Conservation (phyloP, 768 basidiomycete species). For the Pleurotus citrinopileatus region DNA sequence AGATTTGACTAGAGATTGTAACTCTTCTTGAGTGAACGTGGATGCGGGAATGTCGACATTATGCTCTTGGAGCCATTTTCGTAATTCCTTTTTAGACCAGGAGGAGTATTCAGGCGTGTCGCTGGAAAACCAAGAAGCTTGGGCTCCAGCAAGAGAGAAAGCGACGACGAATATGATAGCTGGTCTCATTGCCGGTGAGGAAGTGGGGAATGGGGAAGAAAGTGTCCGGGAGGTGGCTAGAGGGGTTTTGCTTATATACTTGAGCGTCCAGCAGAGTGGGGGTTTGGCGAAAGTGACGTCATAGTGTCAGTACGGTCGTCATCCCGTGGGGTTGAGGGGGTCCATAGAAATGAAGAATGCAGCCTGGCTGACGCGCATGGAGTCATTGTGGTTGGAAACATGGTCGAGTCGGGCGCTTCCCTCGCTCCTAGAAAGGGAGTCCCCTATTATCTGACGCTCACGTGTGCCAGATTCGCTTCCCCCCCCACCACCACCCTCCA, state of each 20-base stretch:
- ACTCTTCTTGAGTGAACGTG: constrained; percentile 37
- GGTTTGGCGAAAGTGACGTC: constrained; percentile 17
- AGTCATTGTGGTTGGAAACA: too few species aligned
- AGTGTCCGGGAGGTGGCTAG: constrained; percentile 17
- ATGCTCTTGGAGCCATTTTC: constrained; percentile 68
- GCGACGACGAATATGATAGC: constrained; percentile 25
- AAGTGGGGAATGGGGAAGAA: not conserved
- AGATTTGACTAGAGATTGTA: constrained; percentile 47
- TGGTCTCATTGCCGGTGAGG: constrained; percentile 24
- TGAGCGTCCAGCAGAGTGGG: not conserved
- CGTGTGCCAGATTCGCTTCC: too few species aligned
- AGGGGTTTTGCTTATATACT: not conserved
- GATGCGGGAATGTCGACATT: constrained; percentile 52
- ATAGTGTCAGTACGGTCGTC: constrained; percentile 11
- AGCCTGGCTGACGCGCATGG: too few species aligned
- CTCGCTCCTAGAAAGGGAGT: too few species aligned
- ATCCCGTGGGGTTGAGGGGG: not conserved
- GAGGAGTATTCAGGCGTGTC: constrained; percentile 34
- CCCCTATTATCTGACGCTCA: too few species aligned
- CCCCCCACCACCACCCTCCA: too few species aligned
- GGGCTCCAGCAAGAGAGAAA: constrained; percentile 32
- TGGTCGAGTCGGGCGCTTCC: too few species aligned
- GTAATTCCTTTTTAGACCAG: constrained; percentile 68
- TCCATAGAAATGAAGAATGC: too few species aligned
- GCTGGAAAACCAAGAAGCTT: constrained; percentile 55